phyloP scores from a whole-genome alignment of 768 basidiomycete genomes.

The Gelatoporia subvermispora region DNA sequence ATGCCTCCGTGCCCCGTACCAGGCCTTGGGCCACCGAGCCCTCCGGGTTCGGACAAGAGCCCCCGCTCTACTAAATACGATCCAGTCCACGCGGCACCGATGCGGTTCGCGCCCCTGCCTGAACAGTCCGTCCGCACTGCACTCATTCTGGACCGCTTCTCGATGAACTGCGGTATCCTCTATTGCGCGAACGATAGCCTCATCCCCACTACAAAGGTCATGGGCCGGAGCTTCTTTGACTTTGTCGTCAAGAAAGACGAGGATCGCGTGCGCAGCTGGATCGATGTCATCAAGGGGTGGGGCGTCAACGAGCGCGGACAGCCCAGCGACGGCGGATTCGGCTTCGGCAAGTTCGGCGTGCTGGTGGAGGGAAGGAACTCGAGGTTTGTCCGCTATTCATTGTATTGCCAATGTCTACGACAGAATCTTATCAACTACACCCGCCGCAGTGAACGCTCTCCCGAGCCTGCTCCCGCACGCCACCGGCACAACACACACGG shows the following conservation, averaged over 20 bases:
- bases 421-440: not conserved
- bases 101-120: constrained; percentile 60
- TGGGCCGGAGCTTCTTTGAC: constrained; percentile 70
- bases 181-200: constrained; percentile 75
- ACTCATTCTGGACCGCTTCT: constrained; percentile 80
- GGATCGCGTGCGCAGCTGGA: constrained; percentile 63
- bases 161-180: constrained; percentile 54
- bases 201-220: constrained; percentile 50
- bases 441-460: constrained; percentile 18
- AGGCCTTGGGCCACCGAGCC: constrained; percentile 9
- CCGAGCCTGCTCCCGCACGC: constrained; percentile 23
- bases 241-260: constrained; percentile 67
- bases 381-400: constrained; percentile 33
- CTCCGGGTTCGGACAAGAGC: not conserved
- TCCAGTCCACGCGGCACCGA: constrained; percentile 14
- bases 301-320: constrained; percentile 81
- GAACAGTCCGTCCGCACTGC: constrained; percentile 70
- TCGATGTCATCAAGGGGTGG: constrained; percentile 75
- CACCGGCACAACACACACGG: constrained; percentile 25
- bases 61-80: not conserved
- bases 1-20: constrained; percentile 32
- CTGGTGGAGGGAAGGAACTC: constrained; percentile 59
- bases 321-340: constrained; percentile 81
- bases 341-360: constrained; percentile 67
- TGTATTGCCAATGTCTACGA: too few relatives aligned